phyloP scores from a whole-genome alignment of 371 early-diverging fungal genomes.

The Enteropsectra breve region DNA sequence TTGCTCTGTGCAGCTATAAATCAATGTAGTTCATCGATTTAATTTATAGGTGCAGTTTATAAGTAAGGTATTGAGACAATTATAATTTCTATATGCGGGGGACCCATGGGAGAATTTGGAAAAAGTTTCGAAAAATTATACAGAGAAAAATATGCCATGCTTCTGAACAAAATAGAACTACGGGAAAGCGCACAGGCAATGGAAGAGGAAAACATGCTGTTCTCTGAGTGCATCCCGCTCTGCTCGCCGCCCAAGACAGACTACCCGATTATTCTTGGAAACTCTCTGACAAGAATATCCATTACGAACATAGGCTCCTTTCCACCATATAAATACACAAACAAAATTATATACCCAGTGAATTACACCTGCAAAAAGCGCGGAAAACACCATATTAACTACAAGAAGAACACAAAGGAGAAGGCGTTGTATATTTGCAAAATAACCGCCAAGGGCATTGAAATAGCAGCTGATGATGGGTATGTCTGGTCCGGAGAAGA shows the following conservation, averaged over 20 bases:
- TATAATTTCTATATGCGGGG: no score
- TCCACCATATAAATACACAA: neutral
- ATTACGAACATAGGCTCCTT: constrained; percentile 19
- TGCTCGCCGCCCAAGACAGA: neutral
- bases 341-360: constrained; percentile 4
- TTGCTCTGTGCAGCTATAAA: no score
- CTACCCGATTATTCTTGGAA: constrained; percentile 15
- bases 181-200: neutral
- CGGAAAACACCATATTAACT: constrained; percentile 3
- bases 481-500: neutral
- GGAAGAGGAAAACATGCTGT: neutral
- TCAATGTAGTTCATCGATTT: no score
- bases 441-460: neutral
- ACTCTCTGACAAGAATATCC: neutral
- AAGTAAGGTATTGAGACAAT: no score
- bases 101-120: no score
- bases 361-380: constrained; percentile 9
- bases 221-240: neutral
- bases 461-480: constrained; percentile 2
- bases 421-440: neutral
- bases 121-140: no score
- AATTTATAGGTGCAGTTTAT: no score
- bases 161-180: neutral
- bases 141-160: no score
- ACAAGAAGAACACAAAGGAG: constrained; percentile 13